Conservation (phyloP, 2,329 filamentous ascomycete species). For the Calonectria pseudoturangicola region DNA sequence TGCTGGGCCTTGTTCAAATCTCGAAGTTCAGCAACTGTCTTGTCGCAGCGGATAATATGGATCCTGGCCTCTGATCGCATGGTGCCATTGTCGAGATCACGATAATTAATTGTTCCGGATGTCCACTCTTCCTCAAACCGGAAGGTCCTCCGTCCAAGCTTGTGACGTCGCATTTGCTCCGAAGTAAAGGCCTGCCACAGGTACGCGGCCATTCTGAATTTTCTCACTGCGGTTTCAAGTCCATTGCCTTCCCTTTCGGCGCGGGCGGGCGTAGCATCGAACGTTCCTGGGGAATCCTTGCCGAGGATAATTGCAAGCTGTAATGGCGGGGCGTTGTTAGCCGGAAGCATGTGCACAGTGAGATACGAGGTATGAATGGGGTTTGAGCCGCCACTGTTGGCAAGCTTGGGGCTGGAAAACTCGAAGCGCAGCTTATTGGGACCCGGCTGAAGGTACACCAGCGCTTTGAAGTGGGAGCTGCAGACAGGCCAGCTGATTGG, state of each 20-base stretch:
- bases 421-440: conserved; percentile 92
- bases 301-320: conserved; percentile 92
- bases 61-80: conserved; percentile 95
- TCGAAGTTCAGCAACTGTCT: conserved; percentile 89
- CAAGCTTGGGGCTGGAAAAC: conserved; percentile 88
- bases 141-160: conserved; percentile 89
- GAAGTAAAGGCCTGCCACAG: conserved; percentile 98
- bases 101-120: conserved; percentile 84
- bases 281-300: conserved; percentile 90
- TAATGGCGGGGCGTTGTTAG: conserved; percentile 86
- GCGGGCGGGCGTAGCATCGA: conserved; percentile 86
- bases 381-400: conserved; percentile 79
- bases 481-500: conserved; percentile 89
- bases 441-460: conserved; percentile 93
- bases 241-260: conserved; percentile 87
- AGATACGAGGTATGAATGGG: conserved; percentile 86
- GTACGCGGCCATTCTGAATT: conserved; percentile 96
- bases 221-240: conserved; percentile 86
- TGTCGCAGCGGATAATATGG: conserved; percentile 87
- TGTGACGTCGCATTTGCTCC: conserved; percentile 95
- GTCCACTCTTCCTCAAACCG: conserved; percentile 97
- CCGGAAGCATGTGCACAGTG: conserved; percentile 89
- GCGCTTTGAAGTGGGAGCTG: conserved; percentile 92
- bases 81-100: conserved; percentile 80
- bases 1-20: conserved; percentile 88